Conservation (phyloP, 2,329 filamentous ascomycete species). For the Raffaelea ambrosiae region DNA sequence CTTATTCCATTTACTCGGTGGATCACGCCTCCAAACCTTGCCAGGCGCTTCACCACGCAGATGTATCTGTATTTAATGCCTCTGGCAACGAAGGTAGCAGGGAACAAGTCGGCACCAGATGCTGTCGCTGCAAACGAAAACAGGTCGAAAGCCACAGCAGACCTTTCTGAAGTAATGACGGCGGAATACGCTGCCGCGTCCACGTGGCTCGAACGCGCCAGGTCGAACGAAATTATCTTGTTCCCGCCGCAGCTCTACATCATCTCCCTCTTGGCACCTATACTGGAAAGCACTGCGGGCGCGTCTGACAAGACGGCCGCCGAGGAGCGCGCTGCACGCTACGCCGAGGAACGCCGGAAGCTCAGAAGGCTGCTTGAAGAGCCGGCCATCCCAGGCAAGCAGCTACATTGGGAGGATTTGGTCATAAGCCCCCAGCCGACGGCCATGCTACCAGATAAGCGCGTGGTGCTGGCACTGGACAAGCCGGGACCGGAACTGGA, state of each 20-base stretch:
- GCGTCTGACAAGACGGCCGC: background rate
- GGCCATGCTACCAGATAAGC: conserved; percentile 32
- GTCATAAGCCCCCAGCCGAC: conserved; percentile 49
- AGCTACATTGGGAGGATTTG: conserved; percentile 44
- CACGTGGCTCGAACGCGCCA: conserved; percentile 60
- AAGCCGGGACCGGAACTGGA: conserved; percentile 48
- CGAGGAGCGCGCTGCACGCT: conserved; percentile 16
- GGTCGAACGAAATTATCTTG: conserved; percentile 62
- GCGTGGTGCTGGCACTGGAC: conserved; percentile 47
- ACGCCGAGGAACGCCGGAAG: conserved; percentile 37
- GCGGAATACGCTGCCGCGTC: conserved; percentile 63
- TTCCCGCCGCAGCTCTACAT: conserved; percentile 87
- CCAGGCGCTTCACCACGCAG: conserved; percentile 81
- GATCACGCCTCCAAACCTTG: conserved; percentile 69
- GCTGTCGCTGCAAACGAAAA: no score
- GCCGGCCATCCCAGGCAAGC: conserved; percentile 16
- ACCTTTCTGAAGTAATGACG: conserved; percentile 49
- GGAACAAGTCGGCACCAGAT: no score
- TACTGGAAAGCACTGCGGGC: conserved; percentile 27
- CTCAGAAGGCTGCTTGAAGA: conserved; percentile 44
- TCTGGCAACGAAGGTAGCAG: conserved; percentile 26
- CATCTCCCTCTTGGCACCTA: conserved; percentile 47
- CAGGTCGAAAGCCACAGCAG: conserved; percentile 42
- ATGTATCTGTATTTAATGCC: conserved; percentile 95
- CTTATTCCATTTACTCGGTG: conserved; percentile 82